Percentiles rank a stretch among this genome's conserved stretches.
Evolutionary conservation across 768 basidiomycete species (phyloP).

Genomic region (Trametes coccinea): DNA sequence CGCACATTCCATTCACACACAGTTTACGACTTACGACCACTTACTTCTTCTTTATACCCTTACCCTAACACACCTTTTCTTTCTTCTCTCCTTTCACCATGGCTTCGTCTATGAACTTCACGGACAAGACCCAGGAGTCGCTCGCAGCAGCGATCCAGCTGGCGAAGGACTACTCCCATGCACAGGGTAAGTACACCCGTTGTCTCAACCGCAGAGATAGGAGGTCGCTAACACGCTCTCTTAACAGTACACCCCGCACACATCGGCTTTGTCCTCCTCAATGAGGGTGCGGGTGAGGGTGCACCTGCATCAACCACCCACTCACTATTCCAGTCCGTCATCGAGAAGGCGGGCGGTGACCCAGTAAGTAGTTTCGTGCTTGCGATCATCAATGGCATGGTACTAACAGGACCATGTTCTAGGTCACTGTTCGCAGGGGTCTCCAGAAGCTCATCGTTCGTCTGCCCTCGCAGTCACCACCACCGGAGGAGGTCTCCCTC

Average conservation of each 20-base stretch:
- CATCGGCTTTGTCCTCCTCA: slow-evolving; percentile 77
- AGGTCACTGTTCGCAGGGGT: slow-evolving; percentile 65
- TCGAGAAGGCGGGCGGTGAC: slow-evolving; percentile 85
- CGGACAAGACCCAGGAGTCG: slow-evolving; percentile 77
- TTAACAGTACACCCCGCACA: slow-evolving; percentile 77
- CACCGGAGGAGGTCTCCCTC: slow-evolving; percentile 78
- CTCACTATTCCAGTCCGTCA: slow-evolving; percentile 75
- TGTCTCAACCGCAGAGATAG: background rate
- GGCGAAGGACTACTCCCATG: slow-evolving; percentile 82
- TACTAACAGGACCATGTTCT: background rate
- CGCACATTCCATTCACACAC: background rate
- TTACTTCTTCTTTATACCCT: slow-evolving; percentile 13
- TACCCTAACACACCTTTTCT: slow-evolving; percentile 27
- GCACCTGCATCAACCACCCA: slow-evolving; percentile 41
- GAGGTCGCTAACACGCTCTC: slow-evolving; percentile 4
- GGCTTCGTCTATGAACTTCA: slow-evolving; percentile 73
- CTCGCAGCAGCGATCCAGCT: slow-evolving; percentile 73
- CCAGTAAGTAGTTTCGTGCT: slow-evolving; percentile 49
- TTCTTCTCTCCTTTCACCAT: slow-evolving; percentile 34
- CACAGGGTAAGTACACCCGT: slow-evolving; percentile 55
- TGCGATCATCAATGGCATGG: background rate
- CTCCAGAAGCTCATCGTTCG: slow-evolving; percentile 79
- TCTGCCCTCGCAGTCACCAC: slow-evolving; percentile 79
- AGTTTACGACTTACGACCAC: background rate
- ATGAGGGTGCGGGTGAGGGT: slow-evolving; percentile 52